Evolutionary conservation across 257 asterid species (phyloP).

Genomic region (Schizonepeta tenuifolia): DNA sequence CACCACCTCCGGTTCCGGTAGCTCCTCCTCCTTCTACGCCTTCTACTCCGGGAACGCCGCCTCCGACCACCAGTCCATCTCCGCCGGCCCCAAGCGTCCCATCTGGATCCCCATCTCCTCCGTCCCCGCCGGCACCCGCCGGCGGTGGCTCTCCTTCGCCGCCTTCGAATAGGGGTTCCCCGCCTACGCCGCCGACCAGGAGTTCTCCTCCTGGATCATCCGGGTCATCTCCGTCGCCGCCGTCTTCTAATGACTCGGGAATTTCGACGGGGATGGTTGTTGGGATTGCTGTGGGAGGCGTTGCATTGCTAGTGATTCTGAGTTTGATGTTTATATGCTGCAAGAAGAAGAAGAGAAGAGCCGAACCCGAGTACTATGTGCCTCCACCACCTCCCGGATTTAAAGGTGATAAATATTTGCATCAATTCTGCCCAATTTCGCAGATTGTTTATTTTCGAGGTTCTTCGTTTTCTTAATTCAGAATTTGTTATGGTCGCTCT

Average conservation of each 20-base stretch:
- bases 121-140: slow-evolving; percentile 38
- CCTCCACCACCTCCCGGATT: slow-evolving; percentile 68
- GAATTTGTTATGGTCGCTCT: neutral
- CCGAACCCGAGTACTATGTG: slow-evolving; percentile 43
- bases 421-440: neutral
- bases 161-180: slow-evolving; percentile 42
- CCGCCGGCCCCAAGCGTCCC: slow-evolving; percentile 40
- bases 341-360: slow-evolving; percentile 71
- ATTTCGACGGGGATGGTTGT: slow-evolving; percentile 57
- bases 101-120: slow-evolving; percentile 37
- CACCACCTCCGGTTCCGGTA: slow-evolving; percentile 44
- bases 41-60: slow-evolving; percentile 40
- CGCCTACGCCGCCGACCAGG: slow-evolving; percentile 34
- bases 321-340: slow-evolving; percentile 56
- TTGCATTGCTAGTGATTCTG: slow-evolving; percentile 52
- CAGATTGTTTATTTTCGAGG: neutral
- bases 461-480: neutral
- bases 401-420: slow-evolving; percentile 53
- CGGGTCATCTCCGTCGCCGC: slow-evolving; percentile 34
- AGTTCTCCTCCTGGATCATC: slow-evolving; percentile 42
- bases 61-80: slow-evolving; percentile 36
- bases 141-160: slow-evolving; percentile 40
- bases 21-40: slow-evolving; percentile 47
- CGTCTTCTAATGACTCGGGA: slow-evolving; percentile 41
- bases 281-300: slow-evolving; percentile 74